Evolutionary conservation across 371 early-diverging fungal species (phyloP).

Genomic region (Saksenaea oblongispora): DNA sequence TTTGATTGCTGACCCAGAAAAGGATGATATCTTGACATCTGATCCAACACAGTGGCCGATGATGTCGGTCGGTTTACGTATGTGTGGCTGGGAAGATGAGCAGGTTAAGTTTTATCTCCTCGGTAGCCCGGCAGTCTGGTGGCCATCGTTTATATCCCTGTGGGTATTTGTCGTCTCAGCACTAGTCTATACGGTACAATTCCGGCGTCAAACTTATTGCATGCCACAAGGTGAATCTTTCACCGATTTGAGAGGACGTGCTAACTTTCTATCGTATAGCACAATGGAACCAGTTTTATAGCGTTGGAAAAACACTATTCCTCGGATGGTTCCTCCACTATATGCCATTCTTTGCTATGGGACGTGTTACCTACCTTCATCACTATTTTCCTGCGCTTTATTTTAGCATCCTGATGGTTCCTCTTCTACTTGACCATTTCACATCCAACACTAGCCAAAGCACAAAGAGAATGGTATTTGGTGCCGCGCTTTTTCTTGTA

Average conservation of each 20-base stretch:
- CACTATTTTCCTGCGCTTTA: constrained; percentile 99
- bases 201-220: constrained; percentile 65
- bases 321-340: constrained; percentile 97
- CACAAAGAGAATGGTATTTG: constrained; percentile 39
- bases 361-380: constrained; percentile 97
- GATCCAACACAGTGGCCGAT: constrained; percentile 95
- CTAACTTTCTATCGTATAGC: constrained; percentile 19
- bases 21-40: constrained; percentile 90
- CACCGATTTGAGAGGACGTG: neutral
- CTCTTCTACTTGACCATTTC: constrained; percentile 78
- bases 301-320: constrained; percentile 70
- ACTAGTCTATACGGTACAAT: constrained; percentile 60
- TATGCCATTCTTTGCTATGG: constrained; percentile 97
- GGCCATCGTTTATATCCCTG: constrained; percentile 76
- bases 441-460: constrained; percentile 10
- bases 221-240: constrained; percentile 39
- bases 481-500: constrained; percentile 46
- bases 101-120: constrained; percentile 91
- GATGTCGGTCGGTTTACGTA: constrained; percentile 87
- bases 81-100: constrained; percentile 95
- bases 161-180: constrained; percentile 33
- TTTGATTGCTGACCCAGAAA: constrained; percentile 93
- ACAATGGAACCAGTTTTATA: constrained; percentile 73
- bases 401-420: constrained; percentile 84
- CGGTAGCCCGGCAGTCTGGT: constrained; percentile 98